Evolutionary conservation across 768 basidiomycete genomes (phyloP).

Genomic region (Coprinopsis cinerea): DNA sequence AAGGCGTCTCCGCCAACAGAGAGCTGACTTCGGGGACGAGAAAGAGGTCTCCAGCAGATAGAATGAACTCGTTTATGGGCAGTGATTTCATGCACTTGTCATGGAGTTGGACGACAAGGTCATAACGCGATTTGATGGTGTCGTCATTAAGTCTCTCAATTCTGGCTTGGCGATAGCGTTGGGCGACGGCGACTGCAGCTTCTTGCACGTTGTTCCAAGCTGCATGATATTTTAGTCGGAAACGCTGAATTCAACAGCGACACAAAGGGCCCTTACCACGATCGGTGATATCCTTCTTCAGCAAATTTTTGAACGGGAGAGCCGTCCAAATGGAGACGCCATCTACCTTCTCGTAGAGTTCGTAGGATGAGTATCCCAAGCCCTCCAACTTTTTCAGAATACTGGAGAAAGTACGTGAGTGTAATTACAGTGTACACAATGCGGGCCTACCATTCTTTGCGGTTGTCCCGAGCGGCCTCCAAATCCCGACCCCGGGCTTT

Average conservation of each 20-base stretch:
- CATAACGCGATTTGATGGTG: not conserved
- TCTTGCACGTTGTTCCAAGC: not conserved
- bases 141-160: not conserved
- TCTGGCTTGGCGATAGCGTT: not conserved
- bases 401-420: not conserved
- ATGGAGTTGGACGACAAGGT: not conserved
- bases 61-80: not conserved
- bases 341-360: not conserved
- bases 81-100: not conserved
- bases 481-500: not conserved
- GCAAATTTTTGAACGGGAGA: not conserved
- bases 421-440: not conserved
- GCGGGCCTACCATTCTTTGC: not conserved
- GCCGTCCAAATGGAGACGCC: not conserved
- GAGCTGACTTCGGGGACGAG: not conserved
- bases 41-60: slow-evolving; percentile 3
- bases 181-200: not conserved
- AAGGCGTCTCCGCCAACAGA: not conserved
- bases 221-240: not conserved
- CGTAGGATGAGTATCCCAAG: not conserved
- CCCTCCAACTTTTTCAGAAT: not conserved
- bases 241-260: too few relatives aligned
- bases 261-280: slow-evolving; percentile 1
- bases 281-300: slow-evolving; percentile 9
- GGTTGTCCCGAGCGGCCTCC: not conserved